Base-by-base conservation (phyloP, 2,329 filamentous ascomycete genomes). In the Apiospora koreana region DNA sequence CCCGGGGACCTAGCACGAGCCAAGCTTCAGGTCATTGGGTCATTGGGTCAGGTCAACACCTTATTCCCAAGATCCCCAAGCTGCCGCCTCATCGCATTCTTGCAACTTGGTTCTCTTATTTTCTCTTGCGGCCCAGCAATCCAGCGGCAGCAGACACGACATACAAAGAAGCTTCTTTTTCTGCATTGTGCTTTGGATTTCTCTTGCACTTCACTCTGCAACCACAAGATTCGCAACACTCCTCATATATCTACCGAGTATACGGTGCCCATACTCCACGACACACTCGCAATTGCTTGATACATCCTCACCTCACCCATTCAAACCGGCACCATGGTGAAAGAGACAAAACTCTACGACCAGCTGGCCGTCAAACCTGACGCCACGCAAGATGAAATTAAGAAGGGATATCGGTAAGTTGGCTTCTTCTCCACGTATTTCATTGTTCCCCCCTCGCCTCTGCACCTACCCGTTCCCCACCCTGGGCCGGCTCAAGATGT, bases 311-410 rank as follows among this genome's bases (percentile, higher is more conserved):
- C 54, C 18, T 62, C 31, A 62, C 31, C 9, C 3, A 62, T 18
- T 62, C 54, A 38, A 28, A 62, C 31, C 71, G 64, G 76, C 82
- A 89, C 76, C 75, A 98, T 98, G 95, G 94, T 97, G 76, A 93
- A 94, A 77, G 95, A 98, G 86, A 96, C 93, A 68, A 97, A 97
- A 83, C 91, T 98, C 73, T 99, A 99, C 86, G 94, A 98, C 82
- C 88, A 90, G 73, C 87, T 99, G 77, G 86, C 87, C 80, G 86
- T 98, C 82, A 92, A 93, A 81, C 89, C 95, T 46, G 89, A 91
- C 72, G 94, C 95, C 31, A 88, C 90, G 31, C 94, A 97, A 83
- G 95, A 98, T 79, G 95, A 98, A 74, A 97, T 99, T 81, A 98
- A 98, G 82, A 99, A 98, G 81, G 96, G 91, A 71, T 97, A 97